Base-by-base conservation (phyloP, 106 monocot genomes). In the Platanthera guangdongensis region DNA sequence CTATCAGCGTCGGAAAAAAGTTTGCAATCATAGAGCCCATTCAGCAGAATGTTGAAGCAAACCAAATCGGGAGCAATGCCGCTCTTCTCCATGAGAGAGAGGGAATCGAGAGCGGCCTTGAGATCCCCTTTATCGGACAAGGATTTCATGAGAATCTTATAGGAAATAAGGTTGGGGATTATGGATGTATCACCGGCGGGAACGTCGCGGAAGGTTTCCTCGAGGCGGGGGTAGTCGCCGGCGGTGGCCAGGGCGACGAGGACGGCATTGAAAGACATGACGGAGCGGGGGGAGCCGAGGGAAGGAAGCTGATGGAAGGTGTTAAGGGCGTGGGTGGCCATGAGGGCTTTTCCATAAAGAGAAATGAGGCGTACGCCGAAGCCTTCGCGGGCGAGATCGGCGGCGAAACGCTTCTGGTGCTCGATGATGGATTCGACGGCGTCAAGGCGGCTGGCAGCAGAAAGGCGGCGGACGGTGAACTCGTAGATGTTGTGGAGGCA, bases 191-290 rank as follows among this genome's bases (percentile, higher is more conserved):
- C 74, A 8, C 76, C 79, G 50, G 57, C 57, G 2, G 83, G 84
- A 63, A 87, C 47, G 4, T 68, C 68, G 12, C 48, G 15, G 72
- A 89, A 85, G 7, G 80, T 55, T 1, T 72, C 55, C 18, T 51
- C 51, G 4, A 89, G 55, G 9, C 52, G 21, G 7, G 83, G 78
- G 32, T 74, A 68, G 47, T 85, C 78, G 5, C 78, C 74, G 16
- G 80, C 39, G 47, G 80, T 79, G 25, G 18, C 39, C 21, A 25
- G 81, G 13, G 78, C 84, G n/a, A 76, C 65, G 77, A 89, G 79
- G 64, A 92, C 76, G 52, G 87, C 87, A 57, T 92, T 92, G 79
- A 92, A 89, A 52, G 87, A 83, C 57, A 57, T 75, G 71, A 81
- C 79, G 25, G 79, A 68, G 19, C 76, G 85, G 10, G 75, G 75